These are phyloP conservation scores for Ascodesmis nigricans DNA, from an alignment of 495 filamentous ascomycete genomes.

Conservation along the genomic window DNA sequence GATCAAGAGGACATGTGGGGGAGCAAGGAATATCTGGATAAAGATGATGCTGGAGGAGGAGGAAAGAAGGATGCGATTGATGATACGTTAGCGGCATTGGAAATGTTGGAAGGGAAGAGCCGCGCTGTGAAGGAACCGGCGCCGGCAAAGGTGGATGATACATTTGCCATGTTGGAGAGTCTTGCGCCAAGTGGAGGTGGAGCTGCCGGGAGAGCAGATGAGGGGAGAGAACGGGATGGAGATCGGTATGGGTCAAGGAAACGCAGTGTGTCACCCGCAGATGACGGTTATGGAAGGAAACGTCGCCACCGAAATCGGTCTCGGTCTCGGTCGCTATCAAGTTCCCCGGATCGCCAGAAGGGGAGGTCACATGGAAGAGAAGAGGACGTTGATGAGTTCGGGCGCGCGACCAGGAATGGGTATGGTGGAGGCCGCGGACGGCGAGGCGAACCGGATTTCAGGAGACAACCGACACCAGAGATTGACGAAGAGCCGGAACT, in stretches of 20 bases:
- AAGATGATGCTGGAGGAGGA: neutral
- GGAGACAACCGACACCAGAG: slow-evolving; percentile 51
- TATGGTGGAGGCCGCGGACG: slow-evolving; percentile 22
- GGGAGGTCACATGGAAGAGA: slow-evolving; percentile 26
- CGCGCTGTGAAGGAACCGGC: slow-evolving; percentile 20
- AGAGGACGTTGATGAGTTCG: slow-evolving; percentile 43
- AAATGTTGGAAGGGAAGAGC: slow-evolving; percentile 56
- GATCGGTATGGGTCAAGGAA: slow-evolving; percentile 9
- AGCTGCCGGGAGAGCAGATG: slow-evolving; percentile 6
- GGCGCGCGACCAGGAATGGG: slow-evolving; percentile 28
- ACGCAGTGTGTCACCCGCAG: slow-evolving; percentile 13
- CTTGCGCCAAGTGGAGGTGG: too few species aligned
- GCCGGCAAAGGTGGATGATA: slow-evolving; percentile 7
- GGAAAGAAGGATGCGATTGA: slow-evolving; percentile 44
- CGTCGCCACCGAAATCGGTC: slow-evolving; percentile 5
- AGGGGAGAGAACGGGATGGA: neutral
- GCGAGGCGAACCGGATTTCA: slow-evolving; percentile 34
- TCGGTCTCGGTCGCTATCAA: slow-evolving; percentile 24
- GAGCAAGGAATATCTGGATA: slow-evolving; percentile 27
- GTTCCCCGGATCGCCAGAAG: slow-evolving; percentile 30
- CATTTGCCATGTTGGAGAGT: slow-evolving; percentile 17
- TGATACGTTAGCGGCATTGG: slow-evolving; percentile 79
- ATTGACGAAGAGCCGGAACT: slow-evolving; percentile 56
- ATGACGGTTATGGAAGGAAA: slow-evolving; percentile 1
- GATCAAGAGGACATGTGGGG: slow-evolving; percentile 46